Conservation (phyloP, 2,329 filamentous ascomycete species). For the Zymoseptoria brevis region DNA sequence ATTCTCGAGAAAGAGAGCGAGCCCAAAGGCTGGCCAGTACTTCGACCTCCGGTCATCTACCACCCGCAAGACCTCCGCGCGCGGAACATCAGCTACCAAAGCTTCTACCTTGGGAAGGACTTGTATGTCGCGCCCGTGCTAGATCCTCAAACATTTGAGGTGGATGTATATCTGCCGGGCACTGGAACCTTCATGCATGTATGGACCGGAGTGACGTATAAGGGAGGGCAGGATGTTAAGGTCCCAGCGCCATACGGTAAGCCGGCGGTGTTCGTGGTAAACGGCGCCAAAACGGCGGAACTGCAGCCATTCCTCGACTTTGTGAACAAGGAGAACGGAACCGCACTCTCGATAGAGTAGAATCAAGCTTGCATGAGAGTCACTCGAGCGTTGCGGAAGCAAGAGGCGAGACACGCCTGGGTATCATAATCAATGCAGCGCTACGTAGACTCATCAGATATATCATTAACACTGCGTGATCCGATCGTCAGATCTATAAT, state of each 20-base stretch:
- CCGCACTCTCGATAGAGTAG: slow-evolving; percentile 9
- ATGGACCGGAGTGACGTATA: slow-evolving; percentile 20
- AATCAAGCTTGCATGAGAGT: neutral
- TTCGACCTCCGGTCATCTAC: slow-evolving; percentile 22
- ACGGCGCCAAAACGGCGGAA: slow-evolving; percentile 16
- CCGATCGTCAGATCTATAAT: neutral
- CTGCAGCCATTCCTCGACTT: slow-evolving; percentile 23
- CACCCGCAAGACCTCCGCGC: slow-evolving; percentile 18
- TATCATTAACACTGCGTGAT: neutral
- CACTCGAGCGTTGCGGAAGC: neutral
- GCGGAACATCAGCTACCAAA: slow-evolving; percentile 22
- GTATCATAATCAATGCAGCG: neutral
- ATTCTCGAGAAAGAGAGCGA: slow-evolving; percentile 24
- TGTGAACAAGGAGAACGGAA: slow-evolving; percentile 22
- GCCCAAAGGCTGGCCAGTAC: slow-evolving; percentile 24
- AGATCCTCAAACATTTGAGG: slow-evolving; percentile 17
- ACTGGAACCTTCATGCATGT: slow-evolving; percentile 21
- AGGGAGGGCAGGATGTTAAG: slow-evolving; percentile 18
- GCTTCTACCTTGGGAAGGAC: slow-evolving; percentile 23
- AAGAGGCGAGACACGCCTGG: neutral
- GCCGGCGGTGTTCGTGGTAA: slow-evolving; percentile 24
- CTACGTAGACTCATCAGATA: neutral
- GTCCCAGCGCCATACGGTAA: slow-evolving; percentile 24
- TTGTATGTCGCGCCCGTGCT: slow-evolving; percentile 26
- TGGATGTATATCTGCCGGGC: slow-evolving; percentile 22